Evolutionary conservation across 129 eudicot species (phyloP).

Genomic region (Pittosporum tobira): DNA sequence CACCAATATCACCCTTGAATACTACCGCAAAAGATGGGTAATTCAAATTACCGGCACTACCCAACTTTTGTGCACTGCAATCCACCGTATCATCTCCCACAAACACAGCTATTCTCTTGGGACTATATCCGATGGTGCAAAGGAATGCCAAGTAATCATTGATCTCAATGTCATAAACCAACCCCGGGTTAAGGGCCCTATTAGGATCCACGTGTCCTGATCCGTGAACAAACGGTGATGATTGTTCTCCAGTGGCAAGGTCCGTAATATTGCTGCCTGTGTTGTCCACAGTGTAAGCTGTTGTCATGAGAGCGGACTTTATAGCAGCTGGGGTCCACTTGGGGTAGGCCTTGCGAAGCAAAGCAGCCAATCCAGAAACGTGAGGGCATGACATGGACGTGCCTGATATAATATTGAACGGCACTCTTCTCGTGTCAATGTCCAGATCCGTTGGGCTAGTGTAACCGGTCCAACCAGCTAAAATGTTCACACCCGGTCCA

Average conservation of each 20-base stretch:
- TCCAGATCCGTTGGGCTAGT: conserved; percentile 73
- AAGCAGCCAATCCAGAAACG: conserved; percentile 84
- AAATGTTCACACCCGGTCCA: conserved; percentile 84
- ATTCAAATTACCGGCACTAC: conserved; percentile 66
- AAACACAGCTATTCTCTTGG: conserved; percentile 50
- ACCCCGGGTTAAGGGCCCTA: conserved; percentile 68
- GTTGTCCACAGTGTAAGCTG: conserved; percentile 64
- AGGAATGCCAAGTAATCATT: conserved; percentile 61
- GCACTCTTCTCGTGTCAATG: conserved; percentile 58
- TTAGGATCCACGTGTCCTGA: conserved; percentile 97
- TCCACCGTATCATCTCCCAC: conserved; percentile 41
- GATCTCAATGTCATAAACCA: conserved; percentile 58
- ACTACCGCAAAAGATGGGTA: conserved; percentile 81
- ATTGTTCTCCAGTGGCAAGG: conserved; percentile 70
- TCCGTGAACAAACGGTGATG: conserved; percentile 86
- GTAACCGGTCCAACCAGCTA: conserved; percentile 90
- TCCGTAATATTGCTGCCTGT: conserved; percentile 55
- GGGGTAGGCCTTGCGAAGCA: conserved; percentile 66
- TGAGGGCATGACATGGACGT: conserved; percentile 99
- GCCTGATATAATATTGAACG: conserved; percentile 83
- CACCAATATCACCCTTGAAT: conserved; percentile 26
- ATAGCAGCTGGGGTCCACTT: conserved; percentile 80
- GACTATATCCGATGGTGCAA: conserved; percentile 74
- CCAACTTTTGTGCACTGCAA: conserved; percentile 35
- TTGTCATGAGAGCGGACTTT: conserved; percentile 90